phyloP scores from a whole-genome alignment of 2,329 filamentous ascomycete species.

The Sclerotinia glacialis region DNA sequence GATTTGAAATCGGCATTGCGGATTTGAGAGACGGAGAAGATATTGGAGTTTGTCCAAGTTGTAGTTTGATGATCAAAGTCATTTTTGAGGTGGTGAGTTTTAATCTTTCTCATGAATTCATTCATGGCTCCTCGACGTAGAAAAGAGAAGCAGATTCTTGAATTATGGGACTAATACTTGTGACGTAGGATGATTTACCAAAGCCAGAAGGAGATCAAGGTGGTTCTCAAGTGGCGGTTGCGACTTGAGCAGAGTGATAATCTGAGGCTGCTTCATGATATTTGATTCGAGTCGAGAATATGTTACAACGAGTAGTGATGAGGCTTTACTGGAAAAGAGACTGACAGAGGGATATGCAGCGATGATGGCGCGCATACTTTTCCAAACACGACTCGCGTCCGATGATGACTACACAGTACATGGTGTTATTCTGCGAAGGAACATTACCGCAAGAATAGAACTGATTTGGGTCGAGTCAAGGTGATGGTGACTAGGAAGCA shows the following conservation, averaged over 20 bases:
- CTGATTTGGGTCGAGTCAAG: neutral
- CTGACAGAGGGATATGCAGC: neutral
- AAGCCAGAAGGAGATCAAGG: slow-evolving; percentile 39
- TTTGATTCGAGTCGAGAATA: neutral
- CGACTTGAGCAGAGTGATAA: slow-evolving; percentile 20
- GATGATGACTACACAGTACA: neutral
- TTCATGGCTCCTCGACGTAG: neutral
- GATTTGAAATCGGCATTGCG: slow-evolving; percentile 83
- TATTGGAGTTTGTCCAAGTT: slow-evolving; percentile 95
- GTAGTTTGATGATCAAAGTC: slow-evolving; percentile 92
- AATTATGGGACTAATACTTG: slow-evolving; percentile 20
- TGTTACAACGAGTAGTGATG: neutral
- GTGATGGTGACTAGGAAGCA: neutral
- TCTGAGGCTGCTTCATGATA: neutral
- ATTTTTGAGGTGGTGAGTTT: slow-evolving; percentile 78
- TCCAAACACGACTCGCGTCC: neutral
- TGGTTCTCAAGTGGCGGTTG: slow-evolving; percentile 25
- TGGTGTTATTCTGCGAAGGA: slow-evolving; percentile 7
- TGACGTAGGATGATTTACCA: slow-evolving; percentile 49
- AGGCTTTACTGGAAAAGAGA: neutral
- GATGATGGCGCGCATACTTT: neutral
- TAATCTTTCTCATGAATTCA: neutral
- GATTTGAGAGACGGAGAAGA: slow-evolving; percentile 88
- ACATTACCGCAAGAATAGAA: slow-evolving; percentile 4
- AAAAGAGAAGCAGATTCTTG: neutral